Evolutionary conservation across 495 filamentous ascomycete species (phyloP), one percentile per base, ranked within the genome.

Genomic region (Arthonia radiata): DNA sequence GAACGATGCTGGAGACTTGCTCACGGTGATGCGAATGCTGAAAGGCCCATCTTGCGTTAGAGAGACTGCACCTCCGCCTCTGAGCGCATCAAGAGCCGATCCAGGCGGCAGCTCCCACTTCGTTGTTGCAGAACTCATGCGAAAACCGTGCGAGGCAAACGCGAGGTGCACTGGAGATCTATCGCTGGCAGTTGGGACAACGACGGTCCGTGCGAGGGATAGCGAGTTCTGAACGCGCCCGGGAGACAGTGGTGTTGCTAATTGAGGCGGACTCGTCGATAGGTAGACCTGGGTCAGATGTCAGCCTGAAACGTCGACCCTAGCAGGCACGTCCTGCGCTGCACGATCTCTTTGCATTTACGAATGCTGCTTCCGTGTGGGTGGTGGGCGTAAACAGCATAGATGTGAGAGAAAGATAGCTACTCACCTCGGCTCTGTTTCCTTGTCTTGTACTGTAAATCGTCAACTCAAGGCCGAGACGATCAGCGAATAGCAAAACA

Each of bases 371-470:
- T n/a, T n/a, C n/a, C n/a, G n/a, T n/a, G n/a, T n/a, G n/a, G n/a
- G n/a, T n/a, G n/a, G n/a, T n/a, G n/a, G n/a, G n/a, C n/a, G n/a
- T n/a, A n/a, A n/a, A n/a, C n/a, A n/a, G n/a, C n/a, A n/a, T n/a
- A n/a, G n/a, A n/a, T n/a, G n/a, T n/a, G n/a, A n/a, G n/a, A n/a
- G 43, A 40, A 15, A 18, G 39, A 34, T 34, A 31, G 27, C 44
- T 44, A 6, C 49, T 45, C 24, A 57, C 26, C 21, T 42, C 49
- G n/a, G 55, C 47, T n/a, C n/a, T n/a, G 26, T 49, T 35, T 13
- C 28, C 37, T 9, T 51, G 15, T 1, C 14, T 23, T 1, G 36
- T 37, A 24, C 43, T 30, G 24, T 29, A 48, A 15, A 46, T 15
- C 3, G 25, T 24, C 31, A 46, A 25, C 4, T 33, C 24, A 13